Base-by-base conservation (phyloP, 2,329 filamentous ascomycete genomes). In the Huntiella decipiens region DNA sequence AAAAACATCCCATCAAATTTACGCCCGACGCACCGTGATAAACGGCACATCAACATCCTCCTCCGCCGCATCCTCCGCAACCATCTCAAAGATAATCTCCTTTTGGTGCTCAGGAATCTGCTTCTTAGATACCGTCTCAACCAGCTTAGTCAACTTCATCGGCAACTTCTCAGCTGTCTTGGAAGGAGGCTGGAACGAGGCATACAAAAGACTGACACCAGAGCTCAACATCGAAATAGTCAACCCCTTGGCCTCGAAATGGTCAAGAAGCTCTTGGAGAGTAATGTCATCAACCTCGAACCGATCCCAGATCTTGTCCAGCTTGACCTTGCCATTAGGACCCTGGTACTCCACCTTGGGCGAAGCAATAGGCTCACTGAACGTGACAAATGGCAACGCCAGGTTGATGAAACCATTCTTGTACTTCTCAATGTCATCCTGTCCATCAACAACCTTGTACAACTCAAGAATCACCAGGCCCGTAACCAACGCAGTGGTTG, bases 391-490 rank as follows among this genome's bases (percentile, higher is more conserved):
- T 1, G 91, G 91, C 52, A 98, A 67, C 1, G 91, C 91, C 54
- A 98, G 66, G 65, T 98, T 98, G 64, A 96, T 72, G 63, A 98
- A 98, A 12, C 91, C 91, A 59, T 98, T 98, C 74, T 96, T 96
- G 77, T 92, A 98, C 64, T 96, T 83, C 65, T 96, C 91, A 53
- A 95, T 80, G 55, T 96, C 85, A n/a, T 73, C 75, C 70, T 98
- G 95, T 58, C 86, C 88, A 57, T 96, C 91, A 39, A 98, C 70
- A 52, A 98, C 74, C 75, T 98, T 98, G 78, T 84, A 95, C 41
- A 96, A 66, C 66, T 98, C 91, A 39, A 98, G 67, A 12, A 92
- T 73, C 45, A 98, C 86, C 39, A 98, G 71, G 49, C 91, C 91
- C 2, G 91, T 98, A 10, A 96, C 88, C 48, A 98, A 69, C 3